Percentiles rank a stretch among this genome's conserved stretches.
Evolutionary conservation across 163 green algal species (phyloP).

Genomic region (Prototheca cutis): DNA sequence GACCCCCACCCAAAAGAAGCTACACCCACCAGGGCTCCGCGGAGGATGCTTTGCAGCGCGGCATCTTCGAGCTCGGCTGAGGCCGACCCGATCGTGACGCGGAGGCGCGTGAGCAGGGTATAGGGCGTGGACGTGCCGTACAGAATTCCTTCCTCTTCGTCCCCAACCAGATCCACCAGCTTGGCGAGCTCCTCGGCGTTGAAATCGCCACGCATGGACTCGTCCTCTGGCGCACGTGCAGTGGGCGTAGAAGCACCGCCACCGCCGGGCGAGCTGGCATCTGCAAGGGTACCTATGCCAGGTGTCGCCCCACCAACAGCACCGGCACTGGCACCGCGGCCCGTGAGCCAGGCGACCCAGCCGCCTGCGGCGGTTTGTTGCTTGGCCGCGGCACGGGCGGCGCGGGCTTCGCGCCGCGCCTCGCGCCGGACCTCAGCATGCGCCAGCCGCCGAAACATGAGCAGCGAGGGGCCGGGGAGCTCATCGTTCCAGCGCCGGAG

Average conservation of each 20-base stretch:
- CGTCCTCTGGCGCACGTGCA: not conserved
- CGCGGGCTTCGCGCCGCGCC: constrained; percentile 17
- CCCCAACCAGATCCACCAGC: constrained; percentile 54
- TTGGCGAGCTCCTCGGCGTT: constrained; percentile 50
- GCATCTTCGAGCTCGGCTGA: constrained; percentile 36
- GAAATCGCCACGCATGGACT: constrained; percentile 17
- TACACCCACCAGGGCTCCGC: not conserved
- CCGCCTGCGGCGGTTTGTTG: constrained; percentile 11
- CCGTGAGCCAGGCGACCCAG: constrained; percentile 41
- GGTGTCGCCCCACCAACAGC: not conserved
- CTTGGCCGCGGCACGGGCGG: constrained; percentile 20
- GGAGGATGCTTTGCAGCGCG: not conserved
- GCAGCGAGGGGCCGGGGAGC: constrained; percentile 55
- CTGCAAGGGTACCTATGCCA: too few species aligned
- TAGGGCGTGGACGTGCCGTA: constrained; percentile 38
- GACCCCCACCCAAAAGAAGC: too few species aligned
- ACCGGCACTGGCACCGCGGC: not conserved
- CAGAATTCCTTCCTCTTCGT: constrained; percentile 46
- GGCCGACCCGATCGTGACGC: constrained; percentile 29
- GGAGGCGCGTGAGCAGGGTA: constrained; percentile 43
- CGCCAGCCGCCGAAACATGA: constrained; percentile 57
- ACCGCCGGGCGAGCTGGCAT: too few species aligned
- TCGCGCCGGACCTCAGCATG: constrained; percentile 30
- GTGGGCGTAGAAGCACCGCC: not conserved
- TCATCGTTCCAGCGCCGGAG: constrained; percentile 48